Evolutionary conservation across 306 rosid species (phyloP).

Genomic region (Vachellia pachyceras): DNA sequence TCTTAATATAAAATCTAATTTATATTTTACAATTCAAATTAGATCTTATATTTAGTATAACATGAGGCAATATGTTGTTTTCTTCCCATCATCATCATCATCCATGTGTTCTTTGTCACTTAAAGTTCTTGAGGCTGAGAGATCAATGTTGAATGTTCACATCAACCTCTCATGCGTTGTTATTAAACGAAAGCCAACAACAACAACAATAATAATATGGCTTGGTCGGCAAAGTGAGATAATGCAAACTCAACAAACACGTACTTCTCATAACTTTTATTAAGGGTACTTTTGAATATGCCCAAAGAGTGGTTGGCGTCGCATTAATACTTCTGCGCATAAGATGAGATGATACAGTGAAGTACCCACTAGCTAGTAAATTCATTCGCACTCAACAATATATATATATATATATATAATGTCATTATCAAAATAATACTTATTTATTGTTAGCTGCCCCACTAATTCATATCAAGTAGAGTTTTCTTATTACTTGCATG

Average conservation of each 20-base stretch:
- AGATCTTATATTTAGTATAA: no score
- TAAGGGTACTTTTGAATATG: constrained; percentile 5
- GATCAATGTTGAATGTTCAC: neutral
- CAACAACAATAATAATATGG: neutral
- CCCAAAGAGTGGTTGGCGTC: constrained; percentile 6
- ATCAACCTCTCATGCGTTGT: neutral
- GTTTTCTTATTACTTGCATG: no score
- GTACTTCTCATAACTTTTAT: constrained; percentile 6
- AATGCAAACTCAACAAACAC: neutral
- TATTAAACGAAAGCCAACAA: neutral
- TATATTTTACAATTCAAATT: no score
- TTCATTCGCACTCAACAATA: no score
- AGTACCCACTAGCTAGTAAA: neutral
- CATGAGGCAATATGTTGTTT: no score
- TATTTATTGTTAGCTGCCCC: no score
- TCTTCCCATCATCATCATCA: neutral
- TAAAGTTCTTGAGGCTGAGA: neutral
- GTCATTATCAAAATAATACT: no score
- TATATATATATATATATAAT: no score
- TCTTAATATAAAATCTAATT: no score
- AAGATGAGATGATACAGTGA: neutral
- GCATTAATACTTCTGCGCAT: neutral
- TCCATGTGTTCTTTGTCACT: neutral
- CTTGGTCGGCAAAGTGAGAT: neutral
- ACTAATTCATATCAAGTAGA: no score